Conservation (phyloP, 805 yeast genomes). For the Saccharomyces jurei region DNA sequence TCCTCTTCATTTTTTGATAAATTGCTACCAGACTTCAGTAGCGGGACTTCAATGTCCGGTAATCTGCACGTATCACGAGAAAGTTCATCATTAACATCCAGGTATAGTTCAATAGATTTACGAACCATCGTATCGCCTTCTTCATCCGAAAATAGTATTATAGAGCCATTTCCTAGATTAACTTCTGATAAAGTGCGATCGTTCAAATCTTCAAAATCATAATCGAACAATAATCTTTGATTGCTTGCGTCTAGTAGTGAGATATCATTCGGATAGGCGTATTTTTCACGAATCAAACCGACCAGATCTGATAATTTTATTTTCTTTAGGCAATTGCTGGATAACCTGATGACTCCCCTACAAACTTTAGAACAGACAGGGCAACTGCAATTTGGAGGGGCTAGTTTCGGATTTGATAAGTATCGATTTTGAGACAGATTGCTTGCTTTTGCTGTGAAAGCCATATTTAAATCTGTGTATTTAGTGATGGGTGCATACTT, state of each 20-base stretch:
- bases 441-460: constrained; percentile 46
- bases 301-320: constrained; percentile 46
- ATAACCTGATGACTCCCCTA: constrained; percentile 41
- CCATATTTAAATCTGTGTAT: constrained; percentile 36
- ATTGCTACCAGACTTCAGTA: constrained; percentile 5
- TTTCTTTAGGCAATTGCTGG: constrained; percentile 14
- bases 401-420: constrained; percentile 54
- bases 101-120: constrained; percentile 56
- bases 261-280: constrained; percentile 40
- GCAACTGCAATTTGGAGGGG: constrained; percentile 63
- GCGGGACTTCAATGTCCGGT: constrained; percentile 31
- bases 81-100: constrained; percentile 25
- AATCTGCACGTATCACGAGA: constrained; percentile 14
- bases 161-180: constrained; percentile 52
- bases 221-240: constrained; percentile 65
- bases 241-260: constrained; percentile 28
- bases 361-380: constrained; percentile 50
- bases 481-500: constrained; percentile 26
- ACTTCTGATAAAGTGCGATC: constrained; percentile 40
- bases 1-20: constrained; percentile 13
- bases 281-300: constrained; percentile 38
- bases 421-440: constrained; percentile 42
- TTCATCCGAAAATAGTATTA: constrained; percentile 71
- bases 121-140: constrained; percentile 42
- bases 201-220: constrained; percentile 78